phyloP scores from a whole-genome alignment of 2,329 filamentous ascomycete genomes.

The Periconia digitata region DNA sequence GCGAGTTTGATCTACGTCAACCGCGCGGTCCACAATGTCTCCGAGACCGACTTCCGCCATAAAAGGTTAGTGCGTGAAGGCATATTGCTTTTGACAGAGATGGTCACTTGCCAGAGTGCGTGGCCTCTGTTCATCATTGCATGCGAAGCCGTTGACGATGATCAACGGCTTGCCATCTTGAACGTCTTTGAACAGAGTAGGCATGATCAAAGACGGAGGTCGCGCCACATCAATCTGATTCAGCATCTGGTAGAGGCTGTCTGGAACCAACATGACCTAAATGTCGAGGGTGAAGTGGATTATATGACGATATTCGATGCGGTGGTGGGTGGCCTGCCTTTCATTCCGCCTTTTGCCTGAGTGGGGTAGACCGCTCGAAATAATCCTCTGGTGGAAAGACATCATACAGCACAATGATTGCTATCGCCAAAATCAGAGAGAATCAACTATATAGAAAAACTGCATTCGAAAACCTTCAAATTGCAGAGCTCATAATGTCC shows the following conservation, averaged over 20 bases:
- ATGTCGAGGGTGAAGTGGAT: conserved; percentile 12
- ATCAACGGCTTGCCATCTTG: conserved; percentile 14
- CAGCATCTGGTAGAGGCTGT: conserved; percentile 13
- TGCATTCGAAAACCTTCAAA: no score
- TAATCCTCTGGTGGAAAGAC: no score
- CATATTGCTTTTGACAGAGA: conserved; percentile 11
- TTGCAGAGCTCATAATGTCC: no score
- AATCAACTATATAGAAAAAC: no score
- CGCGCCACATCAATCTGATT: conserved; percentile 13
- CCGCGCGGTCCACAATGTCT: conserved; percentile 11
- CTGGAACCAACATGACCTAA: conserved; percentile 15
- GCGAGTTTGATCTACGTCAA: conserved; percentile 17
- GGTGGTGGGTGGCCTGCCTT: conserved; percentile 12
- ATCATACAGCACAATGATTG: no score
- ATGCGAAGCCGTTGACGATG: conserved; percentile 13
- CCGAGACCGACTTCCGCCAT: conserved; percentile 13
- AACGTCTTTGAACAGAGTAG: conserved; percentile 13
- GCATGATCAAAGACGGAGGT: conserved; percentile 13
- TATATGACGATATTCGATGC: conserved; percentile 15
- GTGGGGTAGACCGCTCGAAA: background rate
- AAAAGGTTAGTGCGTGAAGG: conserved; percentile 15
- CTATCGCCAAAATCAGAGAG: no score
- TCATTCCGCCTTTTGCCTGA: conserved; percentile 16
- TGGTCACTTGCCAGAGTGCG: conserved; percentile 15
- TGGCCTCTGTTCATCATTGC: conserved; percentile 15